Conservation (phyloP, 148 eudicot species). For the Salicornia ramosissima region DNA sequence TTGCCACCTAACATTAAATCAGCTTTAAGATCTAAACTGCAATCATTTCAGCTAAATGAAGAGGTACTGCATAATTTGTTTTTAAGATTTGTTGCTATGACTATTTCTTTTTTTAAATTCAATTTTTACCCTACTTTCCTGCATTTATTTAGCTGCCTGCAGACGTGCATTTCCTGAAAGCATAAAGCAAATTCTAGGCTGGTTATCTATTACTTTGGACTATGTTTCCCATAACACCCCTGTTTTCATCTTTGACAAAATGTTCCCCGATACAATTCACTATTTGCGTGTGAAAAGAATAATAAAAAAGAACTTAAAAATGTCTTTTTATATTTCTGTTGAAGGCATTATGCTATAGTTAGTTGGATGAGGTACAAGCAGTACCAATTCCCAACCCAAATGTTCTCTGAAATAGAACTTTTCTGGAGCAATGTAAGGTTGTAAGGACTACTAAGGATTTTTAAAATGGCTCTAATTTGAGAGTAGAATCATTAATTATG, state of each 20-base stretch:
- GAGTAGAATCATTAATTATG: background rate
- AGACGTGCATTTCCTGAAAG: background rate
- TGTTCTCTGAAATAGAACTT: background rate
- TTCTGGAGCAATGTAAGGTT: background rate
- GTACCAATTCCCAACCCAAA: background rate
- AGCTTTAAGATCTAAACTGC: conserved; percentile 72
- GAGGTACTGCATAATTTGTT: conserved; percentile 45
- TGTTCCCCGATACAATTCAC: background rate
- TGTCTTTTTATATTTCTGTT: too few relatives aligned
- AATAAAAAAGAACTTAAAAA: too few relatives aligned
- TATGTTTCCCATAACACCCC: background rate
- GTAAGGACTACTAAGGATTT: background rate
- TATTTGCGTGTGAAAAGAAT: background rate
- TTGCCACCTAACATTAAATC: conserved; percentile 77
- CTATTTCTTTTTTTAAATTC: background rate
- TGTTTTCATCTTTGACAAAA: background rate
- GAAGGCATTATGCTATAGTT: background rate
- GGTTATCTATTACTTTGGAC: background rate
- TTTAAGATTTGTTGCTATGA: background rate
- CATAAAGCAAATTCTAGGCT: background rate
- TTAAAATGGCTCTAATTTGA: background rate
- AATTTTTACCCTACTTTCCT: background rate
- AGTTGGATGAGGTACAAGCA: background rate
- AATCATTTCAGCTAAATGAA: conserved; percentile 59
- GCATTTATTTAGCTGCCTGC: background rate